Conservation (phyloP, 2,329 filamentous ascomycete species). For the Sordariomycetes sp. region DNA sequence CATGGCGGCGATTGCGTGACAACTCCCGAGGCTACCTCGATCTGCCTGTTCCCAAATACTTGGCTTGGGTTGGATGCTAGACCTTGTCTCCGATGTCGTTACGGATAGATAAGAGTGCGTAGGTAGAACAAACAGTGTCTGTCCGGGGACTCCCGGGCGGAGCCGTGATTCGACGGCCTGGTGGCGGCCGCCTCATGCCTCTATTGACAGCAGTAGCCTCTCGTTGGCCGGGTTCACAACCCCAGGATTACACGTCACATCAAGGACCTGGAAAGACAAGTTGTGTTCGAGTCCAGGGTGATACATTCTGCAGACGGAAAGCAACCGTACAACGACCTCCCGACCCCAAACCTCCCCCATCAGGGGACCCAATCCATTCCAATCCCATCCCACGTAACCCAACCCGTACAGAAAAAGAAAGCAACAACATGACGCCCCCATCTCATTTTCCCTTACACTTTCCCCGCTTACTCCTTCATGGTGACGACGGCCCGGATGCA, state of each 20-base stretch:
- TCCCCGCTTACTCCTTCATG: constrained; percentile 27
- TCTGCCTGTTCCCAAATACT: no score
- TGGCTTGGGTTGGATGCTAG: no score
- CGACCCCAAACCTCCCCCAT: not conserved
- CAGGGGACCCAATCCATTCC: not conserved
- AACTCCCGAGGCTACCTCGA: no score
- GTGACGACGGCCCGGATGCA: constrained; percentile 91
- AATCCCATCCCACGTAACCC: not conserved
- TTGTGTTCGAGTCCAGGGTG: not conserved
- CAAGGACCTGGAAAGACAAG: not conserved
- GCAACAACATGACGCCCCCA: not conserved
- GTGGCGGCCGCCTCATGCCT: no score
- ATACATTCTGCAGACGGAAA: not conserved
- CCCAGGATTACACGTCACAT: not conserved
- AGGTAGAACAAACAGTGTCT: no score
- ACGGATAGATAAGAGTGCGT: no score
- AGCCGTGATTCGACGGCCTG: no score
- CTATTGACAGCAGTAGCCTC: not conserved
- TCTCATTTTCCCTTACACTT: not conserved
- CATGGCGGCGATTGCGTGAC: no score
- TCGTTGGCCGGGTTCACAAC: not conserved
- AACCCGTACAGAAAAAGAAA: not conserved
- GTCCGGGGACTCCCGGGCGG: no score
- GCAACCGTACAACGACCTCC: not conserved
- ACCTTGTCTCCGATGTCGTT: no score